Evolutionary conservation across 2,329 filamentous ascomycete species (phyloP), one percentile per base, ranked within the genome.

Genomic region (Cyphellophora attinorum): DNA sequence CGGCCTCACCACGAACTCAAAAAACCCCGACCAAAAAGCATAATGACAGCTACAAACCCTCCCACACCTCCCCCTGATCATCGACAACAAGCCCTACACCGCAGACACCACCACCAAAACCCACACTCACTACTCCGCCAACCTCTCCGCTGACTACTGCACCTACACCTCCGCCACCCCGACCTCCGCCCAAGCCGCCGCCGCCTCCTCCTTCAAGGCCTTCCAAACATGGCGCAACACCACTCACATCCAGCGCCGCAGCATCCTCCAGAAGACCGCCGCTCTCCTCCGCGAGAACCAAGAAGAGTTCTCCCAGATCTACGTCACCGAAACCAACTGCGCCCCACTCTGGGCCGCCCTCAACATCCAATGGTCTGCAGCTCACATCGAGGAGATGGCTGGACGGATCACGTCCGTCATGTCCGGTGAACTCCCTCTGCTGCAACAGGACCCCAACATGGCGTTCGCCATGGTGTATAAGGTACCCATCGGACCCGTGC

Each of bases 401-500:
- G 34, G 19, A 3, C 5, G 34, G 2, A 17, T 40, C 5, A 38
- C 38, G 3, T 25, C 23, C 11, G 35, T 25, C 6, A 31, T 25
- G 14, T 18, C 35, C 5, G 15, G 49, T 29, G 39, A 42, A 5
- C 42, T 50, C 3, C 53, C 54, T 1, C 42, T 49, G 2, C 52
- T 50, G 3, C 48, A 40, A n/a, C 21, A 25, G 21, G n/a, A 52
- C 16, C 52, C 51, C 12, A 44, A 46, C 12, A 42, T 47, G 27
- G 48, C 45, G 1, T 44, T 49, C 27, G 51, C 49, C 4, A 51
- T 58, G 6, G 52, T 55, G 4, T 55, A 54, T 34, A 52, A 48
- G 31, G 53, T 55, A 33, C 48, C 55, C 0, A 36, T 56, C 3
- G 54, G 38, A 6, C 23, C 31, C 27, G 35, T 17, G 3, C 29